Conservation (phyloP, 2,329 filamentous ascomycete genomes). For the Xylariaceae sp. region DNA sequence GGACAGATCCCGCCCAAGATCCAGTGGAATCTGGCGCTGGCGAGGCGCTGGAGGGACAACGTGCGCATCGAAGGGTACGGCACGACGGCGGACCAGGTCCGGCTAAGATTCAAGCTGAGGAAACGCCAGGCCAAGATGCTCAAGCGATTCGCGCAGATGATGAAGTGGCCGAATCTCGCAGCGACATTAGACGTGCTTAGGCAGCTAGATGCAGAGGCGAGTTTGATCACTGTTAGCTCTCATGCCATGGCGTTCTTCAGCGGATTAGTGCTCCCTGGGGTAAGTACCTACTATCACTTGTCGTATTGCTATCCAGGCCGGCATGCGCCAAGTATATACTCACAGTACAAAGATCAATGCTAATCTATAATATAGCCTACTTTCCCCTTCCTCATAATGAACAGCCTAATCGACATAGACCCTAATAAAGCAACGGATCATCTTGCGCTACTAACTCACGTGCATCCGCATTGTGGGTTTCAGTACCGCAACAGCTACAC, state of each 20-base stretch:
- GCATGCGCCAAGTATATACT: not conserved
- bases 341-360: conserved; percentile 10
- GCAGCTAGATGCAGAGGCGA: conserved; percentile 62
- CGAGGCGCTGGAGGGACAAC: conserved; percentile 73
- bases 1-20: conserved; percentile 71
- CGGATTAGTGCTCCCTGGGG: conserved; percentile 73
- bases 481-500: conserved; percentile 77
- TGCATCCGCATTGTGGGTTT: conserved; percentile 73
- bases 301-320: too few species aligned
- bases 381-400: conserved; percentile 79
- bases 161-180: conserved; percentile 78
- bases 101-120: conserved; percentile 68
- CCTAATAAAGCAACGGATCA: conserved; percentile 69
- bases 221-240: conserved; percentile 66
- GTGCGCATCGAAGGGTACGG: conserved; percentile 69
- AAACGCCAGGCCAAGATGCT: conserved; percentile 72
- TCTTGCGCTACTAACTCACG: conserved; percentile 70
- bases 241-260: conserved; percentile 81
- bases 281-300: conserved; percentile 47
- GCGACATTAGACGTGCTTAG: conserved; percentile 68
- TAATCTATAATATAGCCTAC: conserved; percentile 51
- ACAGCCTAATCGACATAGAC: conserved; percentile 76
- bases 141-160: conserved; percentile 69
- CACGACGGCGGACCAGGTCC: conserved; percentile 59
- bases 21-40: conserved; percentile 75